phyloP scores from a whole-genome alignment of 75 land plant genomes.

The Sequoia sempervirens region DNA sequence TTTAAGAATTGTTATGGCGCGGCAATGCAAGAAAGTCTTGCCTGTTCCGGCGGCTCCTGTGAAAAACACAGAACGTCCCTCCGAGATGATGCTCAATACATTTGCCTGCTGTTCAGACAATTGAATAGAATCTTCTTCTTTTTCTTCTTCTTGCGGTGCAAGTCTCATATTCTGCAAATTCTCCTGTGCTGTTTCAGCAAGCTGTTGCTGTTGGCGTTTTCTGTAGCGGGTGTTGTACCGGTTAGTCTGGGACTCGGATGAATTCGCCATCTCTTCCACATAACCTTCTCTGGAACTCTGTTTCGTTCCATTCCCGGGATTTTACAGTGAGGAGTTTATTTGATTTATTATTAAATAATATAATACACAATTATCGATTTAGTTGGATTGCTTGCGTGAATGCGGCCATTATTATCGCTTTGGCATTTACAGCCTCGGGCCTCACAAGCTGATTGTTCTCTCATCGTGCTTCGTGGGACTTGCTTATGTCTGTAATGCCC shows the following conservation, averaged over 20 bases:
- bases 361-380: no score
- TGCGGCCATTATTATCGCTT: background rate
- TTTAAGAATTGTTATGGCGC: slow-evolving; percentile 30
- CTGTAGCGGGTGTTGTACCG: background rate
- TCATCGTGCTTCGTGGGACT: background rate
- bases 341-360: no score
- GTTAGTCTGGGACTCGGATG: background rate
- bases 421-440: slow-evolving; percentile 33
- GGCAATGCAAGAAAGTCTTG: slow-evolving; percentile 42
- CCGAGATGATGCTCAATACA: slow-evolving; percentile 35
- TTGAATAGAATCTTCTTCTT: background rate
- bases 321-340: no score
- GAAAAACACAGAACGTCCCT: slow-evolving; percentile 57
- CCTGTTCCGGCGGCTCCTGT: slow-evolving; percentile 90
- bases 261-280: background rate
- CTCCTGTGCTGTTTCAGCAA: background rate
- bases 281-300: no score
- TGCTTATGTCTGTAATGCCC: no score
- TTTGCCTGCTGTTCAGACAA: slow-evolving; percentile 37
- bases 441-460: background rate
- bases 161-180: background rate
- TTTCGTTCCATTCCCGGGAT: no score
- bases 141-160: background rate
- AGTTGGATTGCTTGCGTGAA: no score
- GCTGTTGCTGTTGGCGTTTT: background rate